These are phyloP conservation scores for Coemansia sp. DNA, from an alignment of 192 early-diverging fungal species.

Conservation along the genomic window DNA sequence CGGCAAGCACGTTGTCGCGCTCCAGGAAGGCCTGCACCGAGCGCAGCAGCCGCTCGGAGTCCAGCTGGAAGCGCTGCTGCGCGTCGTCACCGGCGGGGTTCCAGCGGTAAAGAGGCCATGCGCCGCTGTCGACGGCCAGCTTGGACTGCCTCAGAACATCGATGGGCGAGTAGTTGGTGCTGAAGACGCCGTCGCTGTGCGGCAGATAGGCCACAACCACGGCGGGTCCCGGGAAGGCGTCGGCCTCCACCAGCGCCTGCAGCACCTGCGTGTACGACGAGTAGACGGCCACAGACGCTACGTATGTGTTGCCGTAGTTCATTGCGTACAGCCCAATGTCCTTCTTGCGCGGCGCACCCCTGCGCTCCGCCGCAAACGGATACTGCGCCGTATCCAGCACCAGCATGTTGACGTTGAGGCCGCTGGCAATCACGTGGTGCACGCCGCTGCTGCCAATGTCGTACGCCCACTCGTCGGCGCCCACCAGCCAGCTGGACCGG, in stretches of 20 bases:
- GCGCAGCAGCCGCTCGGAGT: conserved; percentile 64
- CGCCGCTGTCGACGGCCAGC: conserved; percentile 82
- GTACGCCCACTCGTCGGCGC: conserved; percentile 83
- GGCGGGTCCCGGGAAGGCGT: conserved; percentile 83
- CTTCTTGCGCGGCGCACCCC: conserved; percentile 76
- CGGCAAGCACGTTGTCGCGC: conserved; percentile 80
- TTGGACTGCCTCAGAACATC: conserved; percentile 86
- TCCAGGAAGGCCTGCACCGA: conserved; percentile 81
- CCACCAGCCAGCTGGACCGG: conserved; percentile 86
- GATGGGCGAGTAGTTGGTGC: conserved; percentile 61
- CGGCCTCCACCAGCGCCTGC: conserved; percentile 87
- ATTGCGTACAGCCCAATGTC: conserved; percentile 95
- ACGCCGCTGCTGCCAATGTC: conserved; percentile 87
- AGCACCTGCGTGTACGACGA: conserved; percentile 86
- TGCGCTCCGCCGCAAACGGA: conserved; percentile 55
- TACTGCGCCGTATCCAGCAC: conserved; percentile 88
- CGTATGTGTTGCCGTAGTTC: conserved; percentile 88
- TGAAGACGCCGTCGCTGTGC: conserved; percentile 50
- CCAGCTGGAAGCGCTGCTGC: conserved; percentile 59
- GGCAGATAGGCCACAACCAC: conserved; percentile 90
- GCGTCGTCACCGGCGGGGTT: conserved; percentile 69
- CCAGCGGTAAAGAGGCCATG: conserved; percentile 96
- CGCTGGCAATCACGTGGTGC: conserved; percentile 84
- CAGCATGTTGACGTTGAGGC: conserved; percentile 86
- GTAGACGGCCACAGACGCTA: conserved; percentile 88